Evolutionary conservation across 2,329 filamentous ascomycete genomes (phyloP).

Genomic region (Endoconidiophora polonica): DNA sequence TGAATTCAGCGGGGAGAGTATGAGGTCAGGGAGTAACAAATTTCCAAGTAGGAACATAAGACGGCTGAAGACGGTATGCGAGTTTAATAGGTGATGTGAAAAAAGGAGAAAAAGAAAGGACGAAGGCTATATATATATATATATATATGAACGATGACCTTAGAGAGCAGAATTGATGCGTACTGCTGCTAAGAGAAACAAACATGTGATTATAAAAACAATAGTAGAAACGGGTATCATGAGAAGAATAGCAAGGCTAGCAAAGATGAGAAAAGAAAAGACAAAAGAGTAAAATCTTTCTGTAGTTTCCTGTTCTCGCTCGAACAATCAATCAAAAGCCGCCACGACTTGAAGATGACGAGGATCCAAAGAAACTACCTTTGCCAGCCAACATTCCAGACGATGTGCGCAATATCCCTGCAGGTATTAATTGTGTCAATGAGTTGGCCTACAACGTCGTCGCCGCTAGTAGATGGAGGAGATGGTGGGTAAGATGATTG

Average conservation of each 20-base stretch:
- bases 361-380: constrained; percentile 21
- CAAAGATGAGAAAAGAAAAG: neutral
- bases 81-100: too few species aligned
- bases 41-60: neutral
- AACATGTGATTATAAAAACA: neutral
- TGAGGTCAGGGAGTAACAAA: neutral
- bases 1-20: too few species aligned
- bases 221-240: too few species aligned
- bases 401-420: constrained; percentile 53
- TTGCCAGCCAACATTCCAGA: constrained; percentile 55
- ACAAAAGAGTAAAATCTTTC: neutral
- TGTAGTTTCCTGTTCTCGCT: neutral
- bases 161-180: neutral
- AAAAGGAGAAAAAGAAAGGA: too few species aligned
- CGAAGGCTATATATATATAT: too few species aligned
- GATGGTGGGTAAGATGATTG: neutral
- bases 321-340: neutral
- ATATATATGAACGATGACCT: too few species aligned
- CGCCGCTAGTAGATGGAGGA: constrained; percentile 23
- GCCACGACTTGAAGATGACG: constrained; percentile 1
- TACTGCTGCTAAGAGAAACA: neutral
- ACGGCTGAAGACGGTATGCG: neutral
- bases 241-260: too few species aligned
- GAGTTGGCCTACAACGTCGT: constrained; percentile 59
- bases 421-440: constrained; percentile 66